Evolutionary conservation across 371 early-diverging fungal genomes (phyloP).

Genomic region (Rhizopus arrhizus): DNA sequence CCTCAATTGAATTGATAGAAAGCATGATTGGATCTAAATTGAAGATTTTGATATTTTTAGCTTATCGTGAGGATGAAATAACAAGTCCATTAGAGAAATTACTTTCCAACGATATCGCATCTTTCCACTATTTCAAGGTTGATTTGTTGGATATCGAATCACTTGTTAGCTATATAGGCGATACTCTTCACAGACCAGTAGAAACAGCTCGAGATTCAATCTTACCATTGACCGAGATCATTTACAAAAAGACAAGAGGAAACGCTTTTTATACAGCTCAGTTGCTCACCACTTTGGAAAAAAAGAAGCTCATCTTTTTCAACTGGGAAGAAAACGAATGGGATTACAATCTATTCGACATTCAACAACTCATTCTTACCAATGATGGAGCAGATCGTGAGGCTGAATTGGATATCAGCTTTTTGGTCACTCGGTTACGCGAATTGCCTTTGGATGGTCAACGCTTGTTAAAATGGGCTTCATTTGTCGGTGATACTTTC

Average conservation of each 20-base stretch:
- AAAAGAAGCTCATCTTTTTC: slow-evolving; percentile 49
- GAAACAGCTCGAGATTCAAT: slow-evolving; percentile 28
- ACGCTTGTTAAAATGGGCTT: slow-evolving; percentile 44
- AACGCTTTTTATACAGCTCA: slow-evolving; percentile 50
- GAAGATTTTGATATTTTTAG: slow-evolving; percentile 35
- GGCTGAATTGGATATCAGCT: slow-evolving; percentile 40
- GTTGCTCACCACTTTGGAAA: slow-evolving; percentile 40
- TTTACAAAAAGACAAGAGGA: slow-evolving; percentile 43
- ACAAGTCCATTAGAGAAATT: slow-evolving; percentile 22
- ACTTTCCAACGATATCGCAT: slow-evolving; percentile 30
- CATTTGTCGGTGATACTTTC: slow-evolving; percentile 49
- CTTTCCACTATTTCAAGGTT: slow-evolving; percentile 31
- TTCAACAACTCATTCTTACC: slow-evolving; percentile 31
- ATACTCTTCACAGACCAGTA: slow-evolving; percentile 38
- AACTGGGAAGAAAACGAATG: slow-evolving; percentile 53
- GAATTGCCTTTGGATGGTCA: slow-evolving; percentile 45
- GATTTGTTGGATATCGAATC: slow-evolving; percentile 42
- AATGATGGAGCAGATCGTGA: slow-evolving; percentile 22
- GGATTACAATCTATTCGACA: slow-evolving; percentile 42
- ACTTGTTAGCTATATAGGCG: slow-evolving; percentile 38
- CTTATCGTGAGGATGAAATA: slow-evolving; percentile 44
- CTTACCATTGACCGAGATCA: slow-evolving; percentile 38
- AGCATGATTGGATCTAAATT: slow-evolving; percentile 37
- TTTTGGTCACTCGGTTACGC: slow-evolving; percentile 34
- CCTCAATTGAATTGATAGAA: slow-evolving; percentile 44